Evolutionary conservation across 2,329 filamentous ascomycete species (phyloP).

Genomic region (Waltergamsia citrina): DNA sequence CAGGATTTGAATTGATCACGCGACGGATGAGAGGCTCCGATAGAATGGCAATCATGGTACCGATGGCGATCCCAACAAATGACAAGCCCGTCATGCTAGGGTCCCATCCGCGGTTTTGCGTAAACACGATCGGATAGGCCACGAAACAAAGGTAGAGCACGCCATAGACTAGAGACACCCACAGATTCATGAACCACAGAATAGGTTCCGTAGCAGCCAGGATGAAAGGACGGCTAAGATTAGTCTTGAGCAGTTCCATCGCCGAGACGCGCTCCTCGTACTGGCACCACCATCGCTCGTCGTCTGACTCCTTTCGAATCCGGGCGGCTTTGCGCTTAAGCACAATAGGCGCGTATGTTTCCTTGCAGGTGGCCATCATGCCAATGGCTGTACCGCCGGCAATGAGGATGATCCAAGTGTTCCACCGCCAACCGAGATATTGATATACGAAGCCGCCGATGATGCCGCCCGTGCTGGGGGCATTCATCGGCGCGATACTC

Average conservation of each 20-base stretch:
- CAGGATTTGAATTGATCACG: constrained; percentile 67
- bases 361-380: constrained; percentile 51
- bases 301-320: constrained; percentile 57
- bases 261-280: constrained; percentile 66
- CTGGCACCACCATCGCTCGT: constrained; percentile 66
- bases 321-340: constrained; percentile 56
- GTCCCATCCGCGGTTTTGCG: constrained; percentile 64
- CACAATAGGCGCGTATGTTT: constrained; percentile 69
- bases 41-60: constrained; percentile 51
- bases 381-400: constrained; percentile 52
- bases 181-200: constrained; percentile 56
- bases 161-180: constrained; percentile 78
- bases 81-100: constrained; percentile 65
- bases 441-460: constrained; percentile 65
- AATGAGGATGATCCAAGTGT: constrained; percentile 73
- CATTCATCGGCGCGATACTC: constrained; percentile 78
- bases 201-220: constrained; percentile 79
- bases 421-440: constrained; percentile 81
- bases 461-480: constrained; percentile 54
- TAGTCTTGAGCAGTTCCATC: constrained; percentile 60
- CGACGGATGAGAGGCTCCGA: constrained; percentile 64
- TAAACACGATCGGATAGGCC: constrained; percentile 80
- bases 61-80: constrained; percentile 62
- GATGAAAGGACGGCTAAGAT: constrained; percentile 67
- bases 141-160: constrained; percentile 88